Conservation (phyloP, 2,329 filamentous ascomycete genomes). For the Phaeophleospora eucalypticola region DNA sequence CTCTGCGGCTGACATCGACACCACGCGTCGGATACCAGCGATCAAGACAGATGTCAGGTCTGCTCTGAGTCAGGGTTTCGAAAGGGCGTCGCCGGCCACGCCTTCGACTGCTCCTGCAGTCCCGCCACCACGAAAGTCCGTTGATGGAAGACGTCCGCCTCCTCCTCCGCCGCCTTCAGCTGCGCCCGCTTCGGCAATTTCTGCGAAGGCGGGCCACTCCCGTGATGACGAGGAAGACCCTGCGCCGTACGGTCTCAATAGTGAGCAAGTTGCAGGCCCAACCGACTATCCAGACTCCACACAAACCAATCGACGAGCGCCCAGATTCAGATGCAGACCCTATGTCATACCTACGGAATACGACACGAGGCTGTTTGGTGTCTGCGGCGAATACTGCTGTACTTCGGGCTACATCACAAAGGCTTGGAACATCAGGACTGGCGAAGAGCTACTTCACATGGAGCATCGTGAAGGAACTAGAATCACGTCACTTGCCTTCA, state of each 20-base stretch:
- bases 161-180: slow-evolving; percentile 17
- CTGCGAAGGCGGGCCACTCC: slow-evolving; percentile 35
- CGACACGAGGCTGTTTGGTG: slow-evolving; percentile 79
- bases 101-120: slow-evolving; percentile 27
- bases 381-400: slow-evolving; percentile 82
- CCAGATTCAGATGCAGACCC: slow-evolving; percentile 66
- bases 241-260: slow-evolving; percentile 12
- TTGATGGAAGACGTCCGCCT: slow-evolving; percentile 22
- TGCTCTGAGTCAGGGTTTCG: slow-evolving; percentile 10
- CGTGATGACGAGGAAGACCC: slow-evolving; percentile 43
- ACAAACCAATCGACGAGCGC: slow-evolving; percentile 77
- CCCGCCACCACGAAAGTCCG: slow-evolving; percentile 32
- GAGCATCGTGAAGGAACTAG: slow-evolving; percentile 81
- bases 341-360: slow-evolving; percentile 78
- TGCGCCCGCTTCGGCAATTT: slow-evolving; percentile 10
- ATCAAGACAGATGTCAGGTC: slow-evolving; percentile 20
- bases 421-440: slow-evolving; percentile 81
- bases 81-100: slow-evolving; percentile 4
- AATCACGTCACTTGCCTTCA: slow-evolving; percentile 77
- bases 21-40: slow-evolving; percentile 26
- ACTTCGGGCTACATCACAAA: slow-evolving; percentile 82
- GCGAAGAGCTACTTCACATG: slow-evolving; percentile 75
- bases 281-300: slow-evolving; percentile 76
- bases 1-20: slow-evolving; percentile 12
- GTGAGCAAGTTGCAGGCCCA: slow-evolving; percentile 14